phyloP scores from a whole-genome alignment of 345 rosid genomes.

The Turritis glabra region DNA sequence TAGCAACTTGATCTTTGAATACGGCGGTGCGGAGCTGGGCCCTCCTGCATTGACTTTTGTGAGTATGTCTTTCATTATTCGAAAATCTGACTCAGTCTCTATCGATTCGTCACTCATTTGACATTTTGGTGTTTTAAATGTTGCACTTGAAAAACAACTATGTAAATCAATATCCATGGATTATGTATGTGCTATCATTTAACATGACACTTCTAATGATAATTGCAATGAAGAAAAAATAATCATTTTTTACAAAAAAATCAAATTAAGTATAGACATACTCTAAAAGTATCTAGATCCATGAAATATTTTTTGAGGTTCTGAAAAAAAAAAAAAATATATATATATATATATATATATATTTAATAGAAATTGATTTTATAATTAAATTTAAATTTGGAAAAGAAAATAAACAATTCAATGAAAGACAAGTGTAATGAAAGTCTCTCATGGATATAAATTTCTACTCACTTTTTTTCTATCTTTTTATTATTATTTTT shows the following conservation, averaged over 20 bases:
- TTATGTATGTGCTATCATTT: background rate
- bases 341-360: too few relatives aligned
- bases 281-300: too few relatives aligned
- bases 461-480: too few relatives aligned
- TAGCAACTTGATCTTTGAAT: background rate
- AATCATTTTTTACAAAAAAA: background rate
- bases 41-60: slow-evolving; percentile 10
- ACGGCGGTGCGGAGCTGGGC: background rate
- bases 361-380: too few relatives aligned
- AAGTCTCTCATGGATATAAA: too few relatives aligned
- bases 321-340: too few relatives aligned
- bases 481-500: too few relatives aligned
- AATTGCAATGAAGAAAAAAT: background rate
- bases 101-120: slow-evolving; percentile 20
- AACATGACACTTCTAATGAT: background rate
- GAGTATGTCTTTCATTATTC: background rate
- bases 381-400: too few relatives aligned
- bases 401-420: too few relatives aligned
- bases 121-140: background rate
- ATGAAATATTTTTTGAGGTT: too few relatives aligned
- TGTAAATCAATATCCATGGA: background rate
- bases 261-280: background rate
- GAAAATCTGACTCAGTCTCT: background rate
- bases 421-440: too few relatives aligned
- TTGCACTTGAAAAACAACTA: background rate